Evolutionary conservation across 2,329 filamentous ascomycete species (phyloP).

Genomic region (Onygenales sp.): DNA sequence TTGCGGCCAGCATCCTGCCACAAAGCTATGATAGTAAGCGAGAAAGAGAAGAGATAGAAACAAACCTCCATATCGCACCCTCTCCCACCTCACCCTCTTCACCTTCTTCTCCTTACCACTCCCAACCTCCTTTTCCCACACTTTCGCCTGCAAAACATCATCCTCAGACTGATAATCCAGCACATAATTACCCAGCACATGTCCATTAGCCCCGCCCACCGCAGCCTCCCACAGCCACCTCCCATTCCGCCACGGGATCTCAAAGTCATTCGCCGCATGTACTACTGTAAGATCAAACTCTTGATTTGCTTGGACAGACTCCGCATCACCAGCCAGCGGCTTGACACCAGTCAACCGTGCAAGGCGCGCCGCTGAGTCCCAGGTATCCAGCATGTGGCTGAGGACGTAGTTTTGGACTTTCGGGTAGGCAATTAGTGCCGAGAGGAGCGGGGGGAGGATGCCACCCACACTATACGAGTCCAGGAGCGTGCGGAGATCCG

Average conservation of each 20-base stretch:
- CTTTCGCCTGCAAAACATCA: slow-evolving; percentile 23
- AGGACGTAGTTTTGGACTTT: slow-evolving; percentile 53
- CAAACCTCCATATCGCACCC: slow-evolving; percentile 34
- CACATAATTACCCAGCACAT: slow-evolving; percentile 19
- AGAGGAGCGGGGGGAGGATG: slow-evolving; percentile 62
- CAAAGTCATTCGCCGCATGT: slow-evolving; percentile 70
- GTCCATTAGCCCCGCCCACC: slow-evolving; percentile 19
- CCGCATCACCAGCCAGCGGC: slow-evolving; percentile 28
- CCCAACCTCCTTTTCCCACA: slow-evolving; percentile 26
- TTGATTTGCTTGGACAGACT: slow-evolving; percentile 45
- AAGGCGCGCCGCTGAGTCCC: slow-evolving; percentile 63
- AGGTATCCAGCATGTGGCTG: slow-evolving; percentile 63
- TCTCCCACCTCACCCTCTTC: slow-evolving; percentile 36
- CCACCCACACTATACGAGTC: slow-evolving; percentile 72
- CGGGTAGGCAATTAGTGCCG: slow-evolving; percentile 61
- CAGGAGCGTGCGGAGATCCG: slow-evolving; percentile 61
- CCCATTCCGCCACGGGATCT: slow-evolving; percentile 61
- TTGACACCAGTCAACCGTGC: slow-evolving; percentile 28
- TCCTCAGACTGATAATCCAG: slow-evolving; percentile 20
- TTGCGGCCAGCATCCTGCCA: not conserved
- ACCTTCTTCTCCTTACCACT: slow-evolving; percentile 11
- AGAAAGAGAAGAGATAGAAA: slow-evolving; percentile 4
- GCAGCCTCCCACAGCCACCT: slow-evolving; percentile 30
- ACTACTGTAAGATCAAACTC: slow-evolving; percentile 59
- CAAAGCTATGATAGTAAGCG: not conserved